Evolutionary conservation across 2,329 filamentous ascomycete genomes (phyloP).

Genomic region (Talaromyces sp.): DNA sequence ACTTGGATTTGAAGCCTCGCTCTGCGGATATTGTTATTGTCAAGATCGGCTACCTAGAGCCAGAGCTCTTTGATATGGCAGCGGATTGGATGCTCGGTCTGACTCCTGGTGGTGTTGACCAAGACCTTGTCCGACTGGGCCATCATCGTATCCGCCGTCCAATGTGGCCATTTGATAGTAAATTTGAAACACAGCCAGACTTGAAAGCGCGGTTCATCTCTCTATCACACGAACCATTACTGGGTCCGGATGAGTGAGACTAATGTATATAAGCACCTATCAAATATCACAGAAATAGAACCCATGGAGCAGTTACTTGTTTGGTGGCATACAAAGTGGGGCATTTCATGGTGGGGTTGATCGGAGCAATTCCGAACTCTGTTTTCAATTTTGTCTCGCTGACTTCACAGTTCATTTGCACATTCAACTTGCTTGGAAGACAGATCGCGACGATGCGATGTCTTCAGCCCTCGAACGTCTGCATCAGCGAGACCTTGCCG

Average conservation of each 20-base stretch:
- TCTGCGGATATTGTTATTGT: constrained; percentile 52
- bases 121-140: constrained; percentile 49
- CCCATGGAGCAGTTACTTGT: not conserved
- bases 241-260: constrained; percentile 13
- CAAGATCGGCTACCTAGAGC: constrained; percentile 57
- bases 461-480: constrained; percentile 24
- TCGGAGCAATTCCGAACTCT: constrained; percentile 14
- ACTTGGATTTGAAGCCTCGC: constrained; percentile 47
- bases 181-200: constrained; percentile 34
- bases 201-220: constrained; percentile 37
- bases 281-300: not conserved
- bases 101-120: constrained; percentile 55
- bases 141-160: constrained; percentile 50
- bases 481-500: constrained; percentile 41
- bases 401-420: not conserved
- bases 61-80: constrained; percentile 54
- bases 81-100: constrained; percentile 54
- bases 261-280: not conserved
- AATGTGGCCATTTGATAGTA: constrained; percentile 49
- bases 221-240: constrained; percentile 26
- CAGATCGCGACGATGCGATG: constrained; percentile 18
- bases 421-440: not conserved
- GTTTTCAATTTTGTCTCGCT: not conserved
- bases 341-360: constrained; percentile 1
- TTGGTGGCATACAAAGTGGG: not conserved